phyloP scores from a whole-genome alignment of 768 basidiomycete species.

The Agaricus bisporus region DNA sequence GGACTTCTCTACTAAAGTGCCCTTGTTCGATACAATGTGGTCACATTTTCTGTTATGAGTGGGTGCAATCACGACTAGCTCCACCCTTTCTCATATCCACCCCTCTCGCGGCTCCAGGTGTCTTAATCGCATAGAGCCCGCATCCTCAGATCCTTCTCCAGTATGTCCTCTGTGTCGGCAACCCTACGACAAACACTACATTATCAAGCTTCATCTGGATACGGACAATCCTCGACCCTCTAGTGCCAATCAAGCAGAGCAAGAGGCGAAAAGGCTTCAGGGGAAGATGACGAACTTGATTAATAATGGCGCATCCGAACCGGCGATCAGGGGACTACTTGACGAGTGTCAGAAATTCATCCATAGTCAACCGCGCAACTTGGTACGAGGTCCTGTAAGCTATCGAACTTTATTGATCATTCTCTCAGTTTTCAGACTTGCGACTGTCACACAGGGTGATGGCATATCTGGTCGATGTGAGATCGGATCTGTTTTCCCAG shows the following conservation, averaged over 20 bases:
- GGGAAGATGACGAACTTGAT: slow-evolving; percentile 47
- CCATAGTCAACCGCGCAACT: slow-evolving; percentile 34
- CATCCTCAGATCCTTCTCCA: slow-evolving; percentile 20
- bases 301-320: slow-evolving; percentile 48
- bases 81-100: slow-evolving; percentile 4
- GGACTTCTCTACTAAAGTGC: slow-evolving; percentile 32
- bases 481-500: slow-evolving; percentile 29
- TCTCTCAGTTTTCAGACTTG: slow-evolving; percentile 43
- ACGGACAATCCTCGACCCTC: slow-evolving; percentile 27
- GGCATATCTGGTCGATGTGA: slow-evolving; percentile 43
- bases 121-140: slow-evolving; percentile 36
- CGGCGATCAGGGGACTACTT: slow-evolving; percentile 42
- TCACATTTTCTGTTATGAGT: slow-evolving; percentile 60
- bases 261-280: slow-evolving; percentile 47
- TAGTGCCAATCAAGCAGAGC: slow-evolving; percentile 23
- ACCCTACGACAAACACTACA: slow-evolving; percentile 37
- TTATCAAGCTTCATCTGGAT: slow-evolving; percentile 58
- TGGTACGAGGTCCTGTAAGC: slow-evolving; percentile 28
- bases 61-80: slow-evolving; percentile 15
- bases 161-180: slow-evolving; percentile 61
- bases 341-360: slow-evolving; percentile 45
- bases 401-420: not conserved
- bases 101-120: slow-evolving; percentile 35
- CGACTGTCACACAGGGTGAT: slow-evolving; percentile 43
- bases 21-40: slow-evolving; percentile 68